A percentile compares a stretch with the other conserved stretches of the same genome.
Conservation (phyloP, 202 grass and related monocot genomes). For the Cymbopogon flexuosus region DNA sequence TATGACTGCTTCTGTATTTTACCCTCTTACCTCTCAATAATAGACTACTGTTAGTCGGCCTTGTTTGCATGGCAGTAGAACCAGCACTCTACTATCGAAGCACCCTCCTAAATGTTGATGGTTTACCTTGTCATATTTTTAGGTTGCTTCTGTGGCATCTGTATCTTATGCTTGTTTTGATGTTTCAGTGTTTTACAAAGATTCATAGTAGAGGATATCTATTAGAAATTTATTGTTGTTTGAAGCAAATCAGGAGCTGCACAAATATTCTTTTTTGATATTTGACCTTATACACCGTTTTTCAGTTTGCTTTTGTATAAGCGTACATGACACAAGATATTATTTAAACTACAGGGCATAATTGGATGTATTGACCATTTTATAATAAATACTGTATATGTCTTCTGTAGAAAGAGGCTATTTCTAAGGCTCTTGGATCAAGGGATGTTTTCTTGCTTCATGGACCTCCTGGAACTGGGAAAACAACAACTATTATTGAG, state of each 20-base stretch:
- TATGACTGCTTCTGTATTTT: neutral
- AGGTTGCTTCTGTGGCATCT: too few species aligned
- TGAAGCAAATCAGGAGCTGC: neutral
- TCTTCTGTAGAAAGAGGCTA: constrained; percentile 75
- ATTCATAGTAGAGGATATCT: neutral
- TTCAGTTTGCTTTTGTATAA: neutral
- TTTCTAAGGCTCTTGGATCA: constrained; percentile 77
- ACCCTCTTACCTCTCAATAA: neutral
- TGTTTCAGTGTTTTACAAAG: neutral
- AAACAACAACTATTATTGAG: constrained; percentile 94
- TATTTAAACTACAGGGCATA: neutral
- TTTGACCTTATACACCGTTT: neutral
- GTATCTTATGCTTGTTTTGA: neutral
- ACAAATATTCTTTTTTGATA: neutral
- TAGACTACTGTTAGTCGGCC: neutral
- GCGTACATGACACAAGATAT: neutral
- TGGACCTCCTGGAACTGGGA: constrained; percentile 93
- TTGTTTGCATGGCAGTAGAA: neutral
- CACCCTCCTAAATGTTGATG: neutral
- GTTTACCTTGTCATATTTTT: neutral
- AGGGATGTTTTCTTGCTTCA: constrained; percentile 97
- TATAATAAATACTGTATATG: neutral
- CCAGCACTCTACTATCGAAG: neutral
- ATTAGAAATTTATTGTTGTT: constrained; percentile 2
- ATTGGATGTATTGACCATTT: neutral